These are phyloP conservation scores for Hanseniaspora singularis DNA, from an alignment of 805 yeast genomes.

Conservation along the genomic window DNA sequence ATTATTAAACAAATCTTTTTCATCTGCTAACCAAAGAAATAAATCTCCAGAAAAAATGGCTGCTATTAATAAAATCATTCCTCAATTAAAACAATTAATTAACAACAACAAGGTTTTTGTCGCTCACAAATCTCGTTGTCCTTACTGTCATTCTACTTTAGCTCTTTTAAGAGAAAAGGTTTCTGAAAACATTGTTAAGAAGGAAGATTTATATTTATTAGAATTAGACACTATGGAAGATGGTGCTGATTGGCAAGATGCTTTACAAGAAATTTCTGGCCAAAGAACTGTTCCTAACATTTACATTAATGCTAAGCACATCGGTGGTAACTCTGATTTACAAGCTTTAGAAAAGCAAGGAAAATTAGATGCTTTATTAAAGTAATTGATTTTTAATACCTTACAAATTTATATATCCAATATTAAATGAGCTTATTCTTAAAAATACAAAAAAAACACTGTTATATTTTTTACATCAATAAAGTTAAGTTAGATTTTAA, in stretches of 20 bases:
- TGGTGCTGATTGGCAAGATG: slow-evolving; percentile 72
- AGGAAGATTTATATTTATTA: slow-evolving; percentile 24
- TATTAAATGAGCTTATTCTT: not conserved
- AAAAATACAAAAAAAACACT: not conserved
- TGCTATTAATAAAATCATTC: slow-evolving; percentile 48
- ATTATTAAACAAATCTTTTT: too few relatives aligned
- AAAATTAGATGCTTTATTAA: slow-evolving; percentile 37
- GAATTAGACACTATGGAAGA: slow-evolving; percentile 45
- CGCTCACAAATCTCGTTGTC: slow-evolving; percentile 72
- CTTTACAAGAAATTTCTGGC: slow-evolving; percentile 64
- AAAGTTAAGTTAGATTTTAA: too few relatives aligned
- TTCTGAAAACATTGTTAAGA: slow-evolving; percentile 31
- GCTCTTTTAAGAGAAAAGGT: slow-evolving; percentile 33
- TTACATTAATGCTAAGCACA: slow-evolving; percentile 80
- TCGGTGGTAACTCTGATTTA: slow-evolving; percentile 89
- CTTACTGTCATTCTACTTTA: slow-evolving; percentile 43
- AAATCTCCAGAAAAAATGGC: slow-evolving; percentile 27
- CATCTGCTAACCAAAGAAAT: not conserved
- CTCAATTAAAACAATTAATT: slow-evolving; percentile 54
- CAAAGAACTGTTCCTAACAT: slow-evolving; percentile 91
- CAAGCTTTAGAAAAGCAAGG: slow-evolving; percentile 57
- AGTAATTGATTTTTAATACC: too few relatives aligned
- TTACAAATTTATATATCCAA: too few relatives aligned
- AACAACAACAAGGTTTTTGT: slow-evolving; percentile 56
- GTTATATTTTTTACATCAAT: too few relatives aligned